Evolutionary conservation across 441 rosid species (phyloP).

Genomic region (Adansonia rubrostipa): DNA sequence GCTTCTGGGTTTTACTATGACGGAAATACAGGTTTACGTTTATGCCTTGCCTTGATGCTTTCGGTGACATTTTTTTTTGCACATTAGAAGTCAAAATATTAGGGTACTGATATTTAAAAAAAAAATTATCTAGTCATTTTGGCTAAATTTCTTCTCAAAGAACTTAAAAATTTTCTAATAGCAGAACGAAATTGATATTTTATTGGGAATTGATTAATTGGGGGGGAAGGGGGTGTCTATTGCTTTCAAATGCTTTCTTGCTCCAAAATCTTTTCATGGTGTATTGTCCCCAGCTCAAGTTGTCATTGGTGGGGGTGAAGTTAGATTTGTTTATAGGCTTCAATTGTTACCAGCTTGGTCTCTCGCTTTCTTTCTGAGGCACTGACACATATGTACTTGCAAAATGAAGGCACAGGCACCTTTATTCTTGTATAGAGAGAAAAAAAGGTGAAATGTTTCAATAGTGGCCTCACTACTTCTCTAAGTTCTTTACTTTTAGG

Average conservation of each 20-base stretch:
- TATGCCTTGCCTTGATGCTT: slow-evolving; percentile 12
- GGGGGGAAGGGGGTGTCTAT: not conserved
- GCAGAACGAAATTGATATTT: slow-evolving; percentile 4
- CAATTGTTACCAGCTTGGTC: not conserved
- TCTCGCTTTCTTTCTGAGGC: too few species aligned
- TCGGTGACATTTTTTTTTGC: not conserved
- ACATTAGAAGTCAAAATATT: not conserved
- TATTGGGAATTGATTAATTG: not conserved
- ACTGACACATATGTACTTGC: too few species aligned
- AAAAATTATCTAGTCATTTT: not conserved
- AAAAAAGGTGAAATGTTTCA: too few species aligned
- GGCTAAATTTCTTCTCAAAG: not conserved
- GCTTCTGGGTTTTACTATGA: slow-evolving; percentile 97
- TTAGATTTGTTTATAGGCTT: slow-evolving; percentile 5
- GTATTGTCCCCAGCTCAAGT: not conserved
- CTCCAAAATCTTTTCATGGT: not conserved
- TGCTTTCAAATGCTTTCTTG: slow-evolving; percentile 1
- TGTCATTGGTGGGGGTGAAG: not conserved
- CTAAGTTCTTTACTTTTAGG: too few species aligned
- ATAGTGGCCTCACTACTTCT: too few species aligned
- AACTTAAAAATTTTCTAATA: not conserved
- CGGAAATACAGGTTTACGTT: slow-evolving; percentile 79
- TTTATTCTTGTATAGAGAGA: too few species aligned
- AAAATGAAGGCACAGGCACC: too few species aligned
- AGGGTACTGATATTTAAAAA: not conserved